phyloP scores from a whole-genome alignment of 495 filamentous ascomycete genomes.

The Lasiosphaeriaceae sp. region DNA sequence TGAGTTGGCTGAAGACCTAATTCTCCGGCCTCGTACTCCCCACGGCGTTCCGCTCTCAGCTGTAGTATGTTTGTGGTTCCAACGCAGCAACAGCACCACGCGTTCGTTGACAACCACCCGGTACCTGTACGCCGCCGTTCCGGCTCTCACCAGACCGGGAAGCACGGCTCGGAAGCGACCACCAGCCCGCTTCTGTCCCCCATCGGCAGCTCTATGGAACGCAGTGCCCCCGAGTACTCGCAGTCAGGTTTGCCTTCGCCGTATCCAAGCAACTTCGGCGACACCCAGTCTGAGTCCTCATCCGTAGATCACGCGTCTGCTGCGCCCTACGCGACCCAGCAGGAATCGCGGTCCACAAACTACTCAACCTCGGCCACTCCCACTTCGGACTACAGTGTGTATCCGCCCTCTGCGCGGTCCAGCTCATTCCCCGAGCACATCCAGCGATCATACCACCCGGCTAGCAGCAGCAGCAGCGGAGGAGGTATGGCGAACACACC shows the following conservation, averaged over 20 bases:
- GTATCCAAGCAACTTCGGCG: conserved; percentile 64
- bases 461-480: conserved; percentile 71
- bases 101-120: conserved; percentile 26
- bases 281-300: conserved; percentile 73
- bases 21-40: conserved; percentile 22
- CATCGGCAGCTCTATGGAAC: conserved; percentile 70
- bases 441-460: conserved; percentile 64
- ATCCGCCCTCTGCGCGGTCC: conserved; percentile 75
- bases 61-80: conserved; percentile 43
- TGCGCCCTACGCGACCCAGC: conserved; percentile 67
- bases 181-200: conserved; percentile 31
- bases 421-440: conserved; percentile 77
- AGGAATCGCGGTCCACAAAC: conserved; percentile 69
- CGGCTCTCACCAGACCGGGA: conserved; percentile 29
- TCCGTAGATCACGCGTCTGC: conserved; percentile 85
- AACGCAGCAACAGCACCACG: conserved; percentile 31
- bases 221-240: conserved; percentile 87
- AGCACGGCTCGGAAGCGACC: conserved; percentile 28
- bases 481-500: conserved; percentile 90
- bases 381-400: conserved; percentile 81
- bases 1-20: conserved; percentile 26
- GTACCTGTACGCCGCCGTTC: conserved; percentile 21
- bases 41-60: conserved; percentile 21
- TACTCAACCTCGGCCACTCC: conserved; percentile 78
- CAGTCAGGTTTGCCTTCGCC: conserved; percentile 97